phyloP scores from a whole-genome alignment of 2,329 filamentous ascomycete genomes.

The Harringtonia lauricola region DNA sequence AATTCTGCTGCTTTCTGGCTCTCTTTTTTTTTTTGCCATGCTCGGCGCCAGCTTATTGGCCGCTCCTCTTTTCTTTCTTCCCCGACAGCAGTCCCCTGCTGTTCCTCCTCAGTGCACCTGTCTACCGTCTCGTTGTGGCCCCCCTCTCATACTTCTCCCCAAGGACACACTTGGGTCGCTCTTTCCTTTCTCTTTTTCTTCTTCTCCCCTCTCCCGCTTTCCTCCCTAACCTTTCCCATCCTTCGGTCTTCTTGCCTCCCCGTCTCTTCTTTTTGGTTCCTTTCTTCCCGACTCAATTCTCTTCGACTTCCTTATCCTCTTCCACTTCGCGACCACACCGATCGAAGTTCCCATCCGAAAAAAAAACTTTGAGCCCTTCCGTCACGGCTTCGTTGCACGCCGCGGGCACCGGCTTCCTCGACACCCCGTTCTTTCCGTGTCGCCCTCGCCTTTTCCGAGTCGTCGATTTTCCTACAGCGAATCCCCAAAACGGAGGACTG shows the following conservation, averaged over 20 bases:
- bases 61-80: slow-evolving; percentile 1
- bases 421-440: no score
- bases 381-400: no score
- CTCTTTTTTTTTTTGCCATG: slow-evolving; percentile 5
- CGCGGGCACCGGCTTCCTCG: no score
- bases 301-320: neutral
- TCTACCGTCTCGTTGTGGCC: slow-evolving; percentile 1
- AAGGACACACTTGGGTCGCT: neutral
- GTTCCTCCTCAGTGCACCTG: neutral
- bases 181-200: slow-evolving; percentile 4
- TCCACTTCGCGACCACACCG: neutral
- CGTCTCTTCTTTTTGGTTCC: slow-evolving; percentile 2
- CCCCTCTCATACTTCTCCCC: slow-evolving; percentile 1
- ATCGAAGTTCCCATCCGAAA: neutral
- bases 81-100: slow-evolving; percentile 2
- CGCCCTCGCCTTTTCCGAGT: no score
- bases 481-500: no score
- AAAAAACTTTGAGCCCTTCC: no score
- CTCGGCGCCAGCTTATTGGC: slow-evolving; percentile 2
- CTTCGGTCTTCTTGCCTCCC: slow-evolving; percentile 2
- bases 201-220: neutral
- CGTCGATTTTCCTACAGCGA: neutral
- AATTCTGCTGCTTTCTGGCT: slow-evolving; percentile 5
- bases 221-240: neutral
- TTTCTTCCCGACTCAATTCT: neutral